Conservation (phyloP, 2,329 filamentous ascomycete species). For the Pseudogymnoascus sp. region DNA sequence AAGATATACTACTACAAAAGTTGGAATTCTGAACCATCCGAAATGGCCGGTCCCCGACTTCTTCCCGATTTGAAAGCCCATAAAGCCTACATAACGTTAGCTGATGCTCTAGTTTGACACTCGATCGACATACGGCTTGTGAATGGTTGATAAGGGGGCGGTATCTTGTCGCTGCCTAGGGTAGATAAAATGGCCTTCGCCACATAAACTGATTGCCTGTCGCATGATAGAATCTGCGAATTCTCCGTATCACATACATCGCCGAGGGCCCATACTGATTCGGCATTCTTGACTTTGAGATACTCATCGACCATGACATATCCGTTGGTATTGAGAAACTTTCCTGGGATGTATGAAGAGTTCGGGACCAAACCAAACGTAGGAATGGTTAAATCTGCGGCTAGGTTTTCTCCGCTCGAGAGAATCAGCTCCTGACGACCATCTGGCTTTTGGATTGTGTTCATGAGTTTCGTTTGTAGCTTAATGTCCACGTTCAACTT, state of each 20-base stretch:
- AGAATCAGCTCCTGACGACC: conserved; percentile 45
- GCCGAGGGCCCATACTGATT: conserved; percentile 26
- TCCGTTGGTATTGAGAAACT: conserved; percentile 38
- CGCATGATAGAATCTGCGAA: conserved; percentile 19
- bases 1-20: conserved; percentile 21
- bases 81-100: conserved; percentile 15
- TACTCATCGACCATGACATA: conserved; percentile 45
- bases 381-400: conserved; percentile 48
- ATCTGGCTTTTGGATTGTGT: conserved; percentile 30
- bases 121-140: conserved; percentile 14
- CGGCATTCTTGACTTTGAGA: conserved; percentile 38
- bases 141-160: conserved; percentile 19
- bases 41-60: conserved; percentile 33
- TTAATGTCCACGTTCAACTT: conserved; percentile 44
- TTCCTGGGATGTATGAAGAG: conserved; percentile 42
- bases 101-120: background rate
- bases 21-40: conserved; percentile 22
- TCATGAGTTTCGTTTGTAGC: conserved; percentile 36
- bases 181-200: conserved; percentile 22
- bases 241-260: conserved; percentile 22
- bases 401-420: conserved; percentile 39
- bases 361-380: conserved; percentile 50
- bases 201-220: conserved; percentile 20
- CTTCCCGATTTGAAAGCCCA: conserved; percentile 29
- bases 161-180: conserved; percentile 14